Base-by-base conservation (phyloP, 257 asterid genomes). In the Osmanthus fragrans region DNA sequence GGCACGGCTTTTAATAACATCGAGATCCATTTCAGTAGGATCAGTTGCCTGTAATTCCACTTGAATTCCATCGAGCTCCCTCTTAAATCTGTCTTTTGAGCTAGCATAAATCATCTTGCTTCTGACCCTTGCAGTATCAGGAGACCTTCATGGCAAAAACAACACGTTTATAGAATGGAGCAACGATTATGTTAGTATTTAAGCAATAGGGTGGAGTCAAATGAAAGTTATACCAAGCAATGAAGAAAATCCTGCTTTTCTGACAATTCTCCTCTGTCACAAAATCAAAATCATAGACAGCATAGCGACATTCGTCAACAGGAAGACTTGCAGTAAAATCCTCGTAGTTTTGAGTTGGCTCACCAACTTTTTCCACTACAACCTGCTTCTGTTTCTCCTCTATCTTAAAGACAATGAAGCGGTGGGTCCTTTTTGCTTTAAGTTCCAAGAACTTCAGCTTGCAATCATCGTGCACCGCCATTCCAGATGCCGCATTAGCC, bases 11-110 rank as follows among this genome's bases (percentile, higher is more conserved):
- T 86, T 78, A 51, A 90, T 87, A 36, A 90, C 93, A 76, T 88
- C 96, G 29, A 90, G 85, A 4, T 85, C 93, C 93, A 90, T 88
- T 83, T 90, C 93, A 70, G 92, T 88, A 10, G 93, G 93, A 74
- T 90, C 96, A 0, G 93, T 88, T n/a, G 93, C 93, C 77, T 88
- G 95, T 54, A 88, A 76, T 74, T 90, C 94, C 40, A 90, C 84
- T 82, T 88, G 92, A 75, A 88, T 84, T 23, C 92, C 90, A 29
- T 88, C 88, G 4, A 88, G 75, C 84, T 88, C 90, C 84, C 88
- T 88, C 85, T 88, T 88, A 79, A 86, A 84, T 63, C 88, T 82
- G 58, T 88, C 92, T 73, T 88, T 88, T 47, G 92, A 80, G 78
- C 92, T 88, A 40, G 90, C 92, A 30, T 88, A 88, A 64, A 88